Conservation (phyloP, 202 grass and related monocot genomes). For the Carex arenaria region DNA sequence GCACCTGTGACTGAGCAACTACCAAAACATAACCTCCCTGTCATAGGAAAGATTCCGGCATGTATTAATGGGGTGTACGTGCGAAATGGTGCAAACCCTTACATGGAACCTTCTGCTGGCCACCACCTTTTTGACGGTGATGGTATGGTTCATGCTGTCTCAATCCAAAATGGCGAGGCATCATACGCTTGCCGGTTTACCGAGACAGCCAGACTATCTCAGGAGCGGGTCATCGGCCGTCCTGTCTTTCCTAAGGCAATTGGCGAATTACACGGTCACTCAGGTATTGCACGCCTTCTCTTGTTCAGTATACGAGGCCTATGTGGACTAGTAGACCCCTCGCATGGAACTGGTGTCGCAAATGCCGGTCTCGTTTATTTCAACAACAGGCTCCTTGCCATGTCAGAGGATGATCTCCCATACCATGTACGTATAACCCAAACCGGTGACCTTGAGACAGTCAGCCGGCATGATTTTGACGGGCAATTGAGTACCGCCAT, state of each 20-base stretch:
- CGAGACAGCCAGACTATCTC: conserved; percentile 40
- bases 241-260: conserved; percentile 84
- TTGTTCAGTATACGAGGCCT: conserved; percentile 55
- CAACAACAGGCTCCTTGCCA: conserved; percentile 71
- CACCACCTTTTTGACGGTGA: conserved; percentile 96
- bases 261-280: conserved; percentile 90
- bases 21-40: conserved; percentile 21
- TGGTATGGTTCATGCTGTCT: conserved; percentile 79
- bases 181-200: conserved; percentile 79
- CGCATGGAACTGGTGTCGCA: conserved; percentile 59
- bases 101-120: conserved; percentile 40
- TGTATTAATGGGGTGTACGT: conserved; percentile 71
- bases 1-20: conserved; percentile 55
- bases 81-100: conserved; percentile 81
- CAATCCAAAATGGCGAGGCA: conserved; percentile 46
- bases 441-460: conserved; percentile 51
- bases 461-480: conserved; percentile 55
- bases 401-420: conserved; percentile 90
- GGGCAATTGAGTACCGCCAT: conserved; percentile 60
- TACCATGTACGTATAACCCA: conserved; percentile 58
- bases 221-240: conserved; percentile 31
- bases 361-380: conserved; percentile 83
- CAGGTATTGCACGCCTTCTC: conserved; percentile 48
- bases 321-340: conserved; percentile 53
- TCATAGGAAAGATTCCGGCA: conserved; percentile 49